A percentile compares a stretch with the other conserved stretches of the same genome.
Conservation (phyloP, 441 rosid genomes). For the Adansonia rubrostipa region DNA sequence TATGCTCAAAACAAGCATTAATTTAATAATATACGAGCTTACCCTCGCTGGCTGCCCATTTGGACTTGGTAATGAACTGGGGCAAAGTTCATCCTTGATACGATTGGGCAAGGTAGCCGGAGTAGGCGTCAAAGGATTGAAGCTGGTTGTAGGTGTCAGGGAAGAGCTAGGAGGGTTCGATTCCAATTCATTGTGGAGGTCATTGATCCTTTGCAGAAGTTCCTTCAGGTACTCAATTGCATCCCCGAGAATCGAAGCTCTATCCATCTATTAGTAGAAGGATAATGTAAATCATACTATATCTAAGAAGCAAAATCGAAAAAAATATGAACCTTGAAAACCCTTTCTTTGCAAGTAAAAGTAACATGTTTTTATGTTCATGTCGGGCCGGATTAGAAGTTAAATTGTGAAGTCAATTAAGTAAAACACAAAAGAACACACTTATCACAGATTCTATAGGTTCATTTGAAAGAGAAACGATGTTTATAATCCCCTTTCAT, state of each 20-base stretch:
- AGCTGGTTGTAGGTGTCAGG: constrained; percentile 53
- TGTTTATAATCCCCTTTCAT: neutral
- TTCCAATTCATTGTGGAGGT: constrained; percentile 70
- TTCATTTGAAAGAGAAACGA: neutral
- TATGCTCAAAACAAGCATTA: constrained; percentile 1
- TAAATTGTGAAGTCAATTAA: neutral
- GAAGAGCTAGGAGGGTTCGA: constrained; percentile 56
- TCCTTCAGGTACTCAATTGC: constrained; percentile 80
- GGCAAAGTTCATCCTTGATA: constrained; percentile 68
- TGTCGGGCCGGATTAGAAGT: neutral
- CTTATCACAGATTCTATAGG: neutral
- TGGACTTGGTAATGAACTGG: constrained; percentile 59
- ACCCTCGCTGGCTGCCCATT: constrained; percentile 75
- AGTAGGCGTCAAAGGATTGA: constrained; percentile 68
- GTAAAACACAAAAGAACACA: neutral
- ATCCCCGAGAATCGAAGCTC: constrained; percentile 79
- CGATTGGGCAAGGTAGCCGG: constrained; percentile 57
- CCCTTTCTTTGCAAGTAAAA: neutral
- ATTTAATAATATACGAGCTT: constrained; percentile 9
- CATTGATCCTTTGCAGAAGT: constrained; percentile 76
- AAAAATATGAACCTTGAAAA: neutral
- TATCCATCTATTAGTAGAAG: constrained; percentile 61
- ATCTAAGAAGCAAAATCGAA: constrained; percentile 2
- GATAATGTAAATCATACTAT: constrained; percentile 14
- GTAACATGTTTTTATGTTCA: neutral